Evolutionary conservation across 2,329 filamentous ascomycete species (phyloP), one percentile per base, ranked within the genome.

Genomic region (Cordyceps cateniannulata): DNA sequence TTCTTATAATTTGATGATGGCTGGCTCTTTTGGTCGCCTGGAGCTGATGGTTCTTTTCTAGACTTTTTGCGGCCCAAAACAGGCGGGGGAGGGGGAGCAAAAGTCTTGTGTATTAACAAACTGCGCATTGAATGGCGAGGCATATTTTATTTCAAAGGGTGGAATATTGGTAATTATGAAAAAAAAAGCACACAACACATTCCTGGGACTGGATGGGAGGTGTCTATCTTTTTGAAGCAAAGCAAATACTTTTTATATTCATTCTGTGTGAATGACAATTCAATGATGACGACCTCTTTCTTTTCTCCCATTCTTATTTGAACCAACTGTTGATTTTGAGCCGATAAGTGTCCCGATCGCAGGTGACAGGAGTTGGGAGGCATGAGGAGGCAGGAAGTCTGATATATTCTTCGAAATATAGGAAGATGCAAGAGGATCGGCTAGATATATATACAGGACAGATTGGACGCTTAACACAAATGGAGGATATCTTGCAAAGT

Each of bases 91-190:
- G 7, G n/a, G 12, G 8, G 24, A 50, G n/a, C n/a, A 48, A 47
- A 38, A 7, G 38, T 54, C 51, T 54, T 20, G 38, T 54, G 51
- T 44, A 54, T 54, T 44, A 25, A 35, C 20, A 42, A n/a, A 18
- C 25, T 45, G 27, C 42, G 20, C 42, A 56, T 49, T 58, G 18
- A 58, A 58, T 49, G 45, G 55, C 55, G 45, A 58, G 20, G 45
- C 22, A 51, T 44, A 45, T 40, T 44, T 29, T 42, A 22, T 35
- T 44, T 52, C 14, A 22, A 8, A 24, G 20, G 51, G 38, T 27
- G 35, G 51, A 29, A 47, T 44, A 16, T 29, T 29, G 10, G 35
- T 20, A 22, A 14, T 20, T 14, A 44, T 27, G 10, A 14, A 35
- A 14, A 44, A 44, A 44, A 54, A 38, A n/a, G n/a, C n/a, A n/a